Base-by-base conservation (phyloP, 352 stramenopile genomes). In the Pythium oligandrum region DNA sequence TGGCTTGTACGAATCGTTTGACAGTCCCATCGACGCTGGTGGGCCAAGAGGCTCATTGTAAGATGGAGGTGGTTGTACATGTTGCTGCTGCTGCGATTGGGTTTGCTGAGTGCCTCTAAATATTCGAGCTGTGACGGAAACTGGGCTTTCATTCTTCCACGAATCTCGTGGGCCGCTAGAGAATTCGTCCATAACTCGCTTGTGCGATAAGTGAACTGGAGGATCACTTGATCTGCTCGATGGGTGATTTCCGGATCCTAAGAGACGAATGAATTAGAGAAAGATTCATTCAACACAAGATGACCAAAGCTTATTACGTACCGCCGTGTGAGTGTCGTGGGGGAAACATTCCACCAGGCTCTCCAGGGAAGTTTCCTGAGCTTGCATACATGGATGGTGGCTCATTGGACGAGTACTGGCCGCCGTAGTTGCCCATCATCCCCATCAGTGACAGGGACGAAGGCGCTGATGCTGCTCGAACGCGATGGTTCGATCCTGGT, bases 1-100 rank as follows among this genome's bases (percentile, higher is more conserved):
- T 6, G 72, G 43, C 36, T 74, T 74, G 30, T 69, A 75, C n/a
- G 66, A 55, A 32, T 86, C 82, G 11, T 34, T 39, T 10, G 42
- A 17, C 51, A 56, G 39, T 1, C 36, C 46, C 30, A 32, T 46
- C 39, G 31, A 51, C 55, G 49, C 39, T 57, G 38, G 49, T 48
- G 4, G 59, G 51, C 17, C 50, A 44, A 12, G 59, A 2, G 43
- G 43, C 43, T 11, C 9, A 30, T 48, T 11, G 43, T 48, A 30
- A 48, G 43, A 30, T 48, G 43, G 43, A 31, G 42, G 6, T 75
- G 70, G 35, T 40, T 65, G 31, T 53, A 55, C 53, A 64, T 59
- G 68, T 31, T 78, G 59, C 6, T 56, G 63, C 32, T 61, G 68
- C 10, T 64, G 75, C 17, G 59, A 53, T 45, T 75, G 68, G 4